phyloP scores from a whole-genome alignment of 257 asterid genomes.

The Solanum etuberosum region DNA sequence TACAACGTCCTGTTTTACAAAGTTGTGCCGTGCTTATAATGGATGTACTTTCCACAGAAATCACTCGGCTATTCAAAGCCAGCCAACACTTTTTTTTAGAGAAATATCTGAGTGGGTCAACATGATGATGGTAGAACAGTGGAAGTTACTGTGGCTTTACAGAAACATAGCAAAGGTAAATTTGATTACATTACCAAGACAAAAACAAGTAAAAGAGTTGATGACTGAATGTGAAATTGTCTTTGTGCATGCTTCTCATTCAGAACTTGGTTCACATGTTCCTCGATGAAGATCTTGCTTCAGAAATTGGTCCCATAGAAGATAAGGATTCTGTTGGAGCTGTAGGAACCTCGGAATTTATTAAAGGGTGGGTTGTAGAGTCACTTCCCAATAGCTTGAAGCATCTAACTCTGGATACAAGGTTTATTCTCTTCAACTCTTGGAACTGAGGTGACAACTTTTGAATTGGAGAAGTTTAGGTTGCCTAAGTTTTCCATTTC shows the following conservation, averaged over 20 bases:
- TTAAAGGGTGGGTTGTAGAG: slow-evolving; percentile 78
- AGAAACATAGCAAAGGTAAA: slow-evolving; percentile 77
- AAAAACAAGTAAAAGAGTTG: slow-evolving; percentile 56
- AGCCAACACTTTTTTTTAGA: slow-evolving; percentile 57
- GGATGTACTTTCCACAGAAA: slow-evolving; percentile 72
- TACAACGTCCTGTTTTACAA: slow-evolving; percentile 49
- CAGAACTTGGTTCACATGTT: slow-evolving; percentile 59
- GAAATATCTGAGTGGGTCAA: slow-evolving; percentile 62
- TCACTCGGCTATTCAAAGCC: slow-evolving; percentile 78
- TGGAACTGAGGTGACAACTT: slow-evolving; percentile 87
- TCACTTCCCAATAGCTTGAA: slow-evolving; percentile 59
- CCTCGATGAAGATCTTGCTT: slow-evolving; percentile 61
- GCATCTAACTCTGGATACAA: slow-evolving; percentile 56
- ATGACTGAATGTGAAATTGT: slow-evolving; percentile 59
- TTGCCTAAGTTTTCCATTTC: slow-evolving; percentile 83
- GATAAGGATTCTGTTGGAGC: slow-evolving; percentile 53
- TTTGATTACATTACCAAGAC: slow-evolving; percentile 69
- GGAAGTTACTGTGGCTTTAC: slow-evolving; percentile 76
- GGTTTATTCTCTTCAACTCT: slow-evolving; percentile 83
- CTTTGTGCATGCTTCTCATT: slow-evolving; percentile 59
- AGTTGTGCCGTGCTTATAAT: slow-evolving; percentile 65
- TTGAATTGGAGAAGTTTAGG: slow-evolving; percentile 67
- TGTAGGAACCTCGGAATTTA: slow-evolving; percentile 43
- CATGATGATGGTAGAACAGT: slow-evolving; percentile 61
- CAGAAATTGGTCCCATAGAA: slow-evolving; percentile 75